Conservation (phyloP, 441 rosid species). For the Mallotus repandus region DNA sequence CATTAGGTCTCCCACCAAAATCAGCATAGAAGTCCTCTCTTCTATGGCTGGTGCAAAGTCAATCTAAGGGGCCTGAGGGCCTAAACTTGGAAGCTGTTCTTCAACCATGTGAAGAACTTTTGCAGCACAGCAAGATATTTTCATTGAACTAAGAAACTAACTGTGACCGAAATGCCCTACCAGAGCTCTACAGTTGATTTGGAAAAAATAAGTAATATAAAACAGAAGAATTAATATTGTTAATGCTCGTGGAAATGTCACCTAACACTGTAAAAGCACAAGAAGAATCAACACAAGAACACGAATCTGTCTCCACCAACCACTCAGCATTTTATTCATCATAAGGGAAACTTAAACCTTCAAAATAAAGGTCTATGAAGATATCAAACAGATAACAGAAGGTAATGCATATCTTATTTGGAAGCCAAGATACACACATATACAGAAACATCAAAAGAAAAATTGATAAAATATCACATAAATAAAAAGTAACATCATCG, state of each 20-base stretch:
- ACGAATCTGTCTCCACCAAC: background rate
- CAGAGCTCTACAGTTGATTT: background rate
- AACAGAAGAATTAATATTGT: background rate
- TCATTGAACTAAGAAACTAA: conserved; percentile 3
- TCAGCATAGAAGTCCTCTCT: no score
- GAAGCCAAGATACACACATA: background rate
- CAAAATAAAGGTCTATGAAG: background rate
- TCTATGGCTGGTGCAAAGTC: background rate
- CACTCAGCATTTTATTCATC: background rate
- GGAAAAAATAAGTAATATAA: background rate
- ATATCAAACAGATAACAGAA: background rate
- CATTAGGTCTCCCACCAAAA: no score
- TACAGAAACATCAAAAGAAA: background rate
- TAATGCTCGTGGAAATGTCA: background rate
- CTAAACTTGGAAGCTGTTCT: background rate
- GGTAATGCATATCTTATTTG: no score
- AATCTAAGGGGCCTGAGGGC: background rate
- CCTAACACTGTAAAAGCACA: background rate
- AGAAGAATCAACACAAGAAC: background rate
- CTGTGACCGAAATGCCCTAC: background rate
- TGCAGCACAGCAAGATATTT: background rate
- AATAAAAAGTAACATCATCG: no score
- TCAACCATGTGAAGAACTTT: background rate
- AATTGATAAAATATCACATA: no score
- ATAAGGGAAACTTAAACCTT: background rate